Base-by-base conservation (phyloP, 106 monocot species). In the Dioscorea zingiberensis region DNA sequence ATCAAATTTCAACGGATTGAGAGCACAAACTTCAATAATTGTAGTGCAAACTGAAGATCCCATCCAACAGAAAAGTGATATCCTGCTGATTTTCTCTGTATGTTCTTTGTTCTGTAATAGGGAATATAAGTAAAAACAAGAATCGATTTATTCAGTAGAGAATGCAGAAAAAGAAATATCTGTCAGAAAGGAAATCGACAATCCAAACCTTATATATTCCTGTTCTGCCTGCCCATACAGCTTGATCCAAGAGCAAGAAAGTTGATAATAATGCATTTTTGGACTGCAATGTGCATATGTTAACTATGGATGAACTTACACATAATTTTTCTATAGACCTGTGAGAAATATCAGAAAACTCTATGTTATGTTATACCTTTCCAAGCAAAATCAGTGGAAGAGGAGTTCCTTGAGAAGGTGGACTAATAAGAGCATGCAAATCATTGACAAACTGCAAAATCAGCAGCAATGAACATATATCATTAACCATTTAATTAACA, bases 241-340 rank as follows among this genome's bases (percentile, higher is more conserved):
- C 78, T 80, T 97, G 95, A 78, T 97, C 95, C 69, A 97, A 79
- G 69, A 97, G 80, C 25, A 97, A 72, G 81, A 88, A 97, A 63
- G 91, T 88, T 27, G 95, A 91, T 22, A 91, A 47, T 65, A 91
- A 62, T 48, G 91, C 88, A 80, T 97, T 97, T 77, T 91, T 97
- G 57, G 88, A 88, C 95, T 97, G 78, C 38, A 77, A 45, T 44
- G 29, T 48, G 9, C 25, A 26, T 25, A 48, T 32, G 17, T 28
- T 13, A 32, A 17, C 25, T 27, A 8, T 60, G 24, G 17, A 30
- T 46, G 25, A 45, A n/a, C 25, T 48, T 15, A 49, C 13, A 10
- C 11, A 25, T 15, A 56, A 24, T 23, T 12, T 25, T 56, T 21
- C 2, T 7, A 12, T 5, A 11, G 5, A 56, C 3, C 56, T 56